phyloP scores from a whole-genome alignment of 2,329 filamentous ascomycete species.

The Claviceps pazoutovae region DNA sequence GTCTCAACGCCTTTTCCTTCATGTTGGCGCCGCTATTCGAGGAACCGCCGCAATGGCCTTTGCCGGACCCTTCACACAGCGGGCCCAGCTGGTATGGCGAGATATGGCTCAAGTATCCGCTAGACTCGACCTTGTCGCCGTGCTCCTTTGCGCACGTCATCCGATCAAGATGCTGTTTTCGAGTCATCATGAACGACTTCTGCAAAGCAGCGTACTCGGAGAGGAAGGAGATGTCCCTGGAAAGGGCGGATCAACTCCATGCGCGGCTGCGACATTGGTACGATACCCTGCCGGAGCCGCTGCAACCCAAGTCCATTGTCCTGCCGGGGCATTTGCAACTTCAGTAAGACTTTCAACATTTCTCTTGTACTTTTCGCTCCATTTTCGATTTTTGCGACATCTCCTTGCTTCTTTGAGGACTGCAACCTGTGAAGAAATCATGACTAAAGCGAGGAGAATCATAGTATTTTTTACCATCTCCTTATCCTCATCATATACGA shows the following conservation, averaged over 20 bases:
- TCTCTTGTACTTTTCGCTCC: neutral
- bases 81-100: constrained; percentile 21
- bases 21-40: constrained; percentile 15
- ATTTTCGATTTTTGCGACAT: neutral
- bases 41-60: constrained; percentile 14
- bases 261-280: constrained; percentile 16
- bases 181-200: constrained; percentile 21
- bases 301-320: constrained; percentile 17
- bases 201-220: constrained; percentile 9
- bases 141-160: constrained; percentile 17
- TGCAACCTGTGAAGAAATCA: neutral
- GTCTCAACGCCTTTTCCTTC: constrained; percentile 14
- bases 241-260: constrained; percentile 11
- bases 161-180: constrained; percentile 14
- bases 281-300: constrained; percentile 10
- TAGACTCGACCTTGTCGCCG: constrained; percentile 9
- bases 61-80: constrained; percentile 15
- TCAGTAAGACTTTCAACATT: constrained; percentile 18
- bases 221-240: constrained; percentile 7
- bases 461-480: constrained; percentile 14
- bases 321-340: constrained; percentile 22
- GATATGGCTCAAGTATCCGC: constrained; percentile 22
- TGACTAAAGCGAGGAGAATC: neutral
- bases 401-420: too few species aligned
- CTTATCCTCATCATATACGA: constrained; percentile 15